Evolutionary conservation across 257 asterid genomes (phyloP).

Genomic region (Asclepias syriaca): DNA sequence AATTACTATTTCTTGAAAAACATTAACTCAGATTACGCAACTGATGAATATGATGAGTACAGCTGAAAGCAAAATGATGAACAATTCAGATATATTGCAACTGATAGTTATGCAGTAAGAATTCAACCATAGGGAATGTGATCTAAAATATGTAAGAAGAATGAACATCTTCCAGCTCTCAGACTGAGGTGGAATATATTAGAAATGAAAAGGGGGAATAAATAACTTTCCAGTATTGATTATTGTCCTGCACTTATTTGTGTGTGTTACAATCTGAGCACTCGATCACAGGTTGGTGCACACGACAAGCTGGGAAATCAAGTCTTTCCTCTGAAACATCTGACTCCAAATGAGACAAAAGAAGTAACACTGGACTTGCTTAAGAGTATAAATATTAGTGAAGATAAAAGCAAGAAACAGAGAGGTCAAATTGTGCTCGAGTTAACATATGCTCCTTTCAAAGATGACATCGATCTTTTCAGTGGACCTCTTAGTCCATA

Average conservation of each 20-base stretch:
- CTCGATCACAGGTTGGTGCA: conserved; percentile 55
- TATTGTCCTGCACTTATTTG: neutral
- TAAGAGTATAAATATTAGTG: conserved; percentile 28
- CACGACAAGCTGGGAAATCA: conserved; percentile 77
- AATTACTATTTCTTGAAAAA: neutral
- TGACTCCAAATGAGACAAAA: conserved; percentile 54
- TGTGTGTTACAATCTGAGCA: neutral
- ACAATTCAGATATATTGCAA: neutral
- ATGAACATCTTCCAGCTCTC: neutral
- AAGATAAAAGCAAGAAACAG: conserved; percentile 44
- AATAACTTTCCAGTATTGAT: neutral
- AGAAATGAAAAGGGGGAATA: neutral
- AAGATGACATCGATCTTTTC: conserved; percentile 43
- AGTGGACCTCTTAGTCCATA: conserved; percentile 36
- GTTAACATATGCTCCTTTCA: conserved; percentile 71
- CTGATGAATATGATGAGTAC: neutral
- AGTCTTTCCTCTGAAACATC: conserved; percentile 56
- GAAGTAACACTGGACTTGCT: conserved; percentile 41
- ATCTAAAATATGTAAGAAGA: neutral
- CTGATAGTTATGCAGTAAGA: neutral
- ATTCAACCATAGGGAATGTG: neutral
- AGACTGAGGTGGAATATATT: neutral
- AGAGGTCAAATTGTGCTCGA: conserved; percentile 68
- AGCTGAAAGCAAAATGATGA: neutral
- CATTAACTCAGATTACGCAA: neutral